These are phyloP conservation scores for Kwoniella europaea DNA, from an alignment of 768 basidiomycete genomes.

Conservation along the genomic window DNA sequence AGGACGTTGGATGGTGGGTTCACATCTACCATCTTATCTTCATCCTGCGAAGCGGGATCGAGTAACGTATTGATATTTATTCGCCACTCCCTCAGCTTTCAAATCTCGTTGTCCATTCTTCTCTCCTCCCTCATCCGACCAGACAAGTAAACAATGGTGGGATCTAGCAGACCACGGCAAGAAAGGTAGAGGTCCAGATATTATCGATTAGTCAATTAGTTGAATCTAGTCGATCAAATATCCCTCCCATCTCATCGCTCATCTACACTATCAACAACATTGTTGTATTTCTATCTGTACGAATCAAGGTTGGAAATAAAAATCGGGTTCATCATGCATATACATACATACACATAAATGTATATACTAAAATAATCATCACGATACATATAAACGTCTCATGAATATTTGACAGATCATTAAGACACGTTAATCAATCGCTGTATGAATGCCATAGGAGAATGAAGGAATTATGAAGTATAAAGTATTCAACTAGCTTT, in stretches of 20 bases:
- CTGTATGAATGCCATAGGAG: too few species aligned
- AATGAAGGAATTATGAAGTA: too few species aligned
- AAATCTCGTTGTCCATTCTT: conserved; percentile 56
- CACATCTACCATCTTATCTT: background rate
- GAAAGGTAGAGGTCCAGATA: conserved; percentile 42
- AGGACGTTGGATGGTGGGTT: conserved; percentile 54
- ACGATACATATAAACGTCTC: background rate
- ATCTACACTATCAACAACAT: too few species aligned
- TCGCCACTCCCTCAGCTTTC: conserved; percentile 45
- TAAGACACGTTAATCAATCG: too few species aligned
- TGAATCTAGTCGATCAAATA: background rate
- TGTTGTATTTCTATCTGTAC: background rate
- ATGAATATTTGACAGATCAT: too few species aligned
- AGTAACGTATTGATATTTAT: background rate
- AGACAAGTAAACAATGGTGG: conserved; percentile 48
- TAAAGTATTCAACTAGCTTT: background rate
- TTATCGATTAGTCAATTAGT: conserved; percentile 16
- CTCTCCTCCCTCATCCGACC: conserved; percentile 34
- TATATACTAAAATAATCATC: background rate
- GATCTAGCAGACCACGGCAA: conserved; percentile 49
- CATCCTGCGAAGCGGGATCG: background rate
- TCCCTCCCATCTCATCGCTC: background rate
- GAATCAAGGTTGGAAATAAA: background rate
- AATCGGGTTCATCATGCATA: too few species aligned
- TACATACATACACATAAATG: too few species aligned